Evolutionary conservation across 2,329 filamentous ascomycete genomes (phyloP), one percentile per base, ranked within the genome.

Genomic region (Curvularia verruculosa): DNA sequence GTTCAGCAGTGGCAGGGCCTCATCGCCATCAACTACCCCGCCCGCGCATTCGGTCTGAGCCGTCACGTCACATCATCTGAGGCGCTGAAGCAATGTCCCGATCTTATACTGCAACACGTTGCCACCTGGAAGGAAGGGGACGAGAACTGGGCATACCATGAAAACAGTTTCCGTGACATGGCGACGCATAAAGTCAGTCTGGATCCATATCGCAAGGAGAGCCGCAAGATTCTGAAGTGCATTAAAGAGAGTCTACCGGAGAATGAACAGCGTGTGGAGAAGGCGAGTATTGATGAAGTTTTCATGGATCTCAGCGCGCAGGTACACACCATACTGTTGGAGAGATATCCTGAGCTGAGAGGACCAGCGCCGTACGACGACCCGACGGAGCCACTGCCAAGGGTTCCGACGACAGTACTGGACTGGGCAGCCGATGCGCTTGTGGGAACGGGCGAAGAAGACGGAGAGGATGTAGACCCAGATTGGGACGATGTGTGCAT

Each of bases 401-500:
- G 86, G 29, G 92, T 93, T 21, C 85, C 86, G 0, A 87, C 83
- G 0, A 89, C 88, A 1, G 90, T 87, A 1, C 77, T 97, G 18
- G 88, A 96, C 72, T 97, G 93, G 93, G 81, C 88, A 59, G 85
- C 89, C 0, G 92, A 96, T 78, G 89, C 87, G n/a, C 79, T 96
- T 53, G 82, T 96, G 15, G 91, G 93, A 71, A 80, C 96, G 47
- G 87, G 95, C 60, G 82, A 86, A 43, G 88, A 95, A 63, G 82
- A 86, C 37, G 81, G 82, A 23, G 93, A 96, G 75, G 84, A 88
- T 19, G 84, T 89, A 65, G 89, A 96, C 69, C 91, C 92, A 1
- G 95, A 99, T 77, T 99, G 95, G 95, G 94, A 99, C 75, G 95
- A 99, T 79, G 84, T 98, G 63, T 90, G 86, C 15, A 90, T 96